A percentile compares a stretch with the other conserved stretches of the same genome.
These are phyloP conservation scores for Blastocystis sp. DNA, from an alignment of 352 stramenopile species.

Conservation along the genomic window DNA sequence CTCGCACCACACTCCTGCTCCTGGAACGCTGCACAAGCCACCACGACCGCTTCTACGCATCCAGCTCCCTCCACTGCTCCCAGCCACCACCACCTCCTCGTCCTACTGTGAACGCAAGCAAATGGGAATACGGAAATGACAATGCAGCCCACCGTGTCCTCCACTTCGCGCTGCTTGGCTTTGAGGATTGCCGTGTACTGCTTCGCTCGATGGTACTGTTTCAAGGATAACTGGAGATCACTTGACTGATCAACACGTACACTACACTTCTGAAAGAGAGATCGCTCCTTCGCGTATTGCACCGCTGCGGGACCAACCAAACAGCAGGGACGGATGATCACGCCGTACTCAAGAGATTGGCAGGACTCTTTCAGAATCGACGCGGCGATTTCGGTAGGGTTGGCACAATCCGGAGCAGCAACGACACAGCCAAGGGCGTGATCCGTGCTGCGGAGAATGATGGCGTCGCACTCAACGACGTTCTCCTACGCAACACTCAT, in stretches of 20 bases:
- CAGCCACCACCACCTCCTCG: constrained; percentile 12
- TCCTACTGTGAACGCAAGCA: not conserved
- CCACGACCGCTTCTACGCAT: constrained; percentile 1
- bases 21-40: constrained; percentile 56
- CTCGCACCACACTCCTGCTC: constrained; percentile 56
- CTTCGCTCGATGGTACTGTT: not conserved
- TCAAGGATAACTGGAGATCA: not conserved
- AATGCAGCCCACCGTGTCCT: constrained; percentile 54
- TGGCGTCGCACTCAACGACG: constrained; percentile 21
- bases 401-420: not conserved
- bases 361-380: constrained; percentile 12
- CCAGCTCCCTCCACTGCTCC: constrained; percentile 63
- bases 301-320: not conserved
- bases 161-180: constrained; percentile 6
- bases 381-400: constrained; percentile 25
- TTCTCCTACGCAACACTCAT: not conserved
- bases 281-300: constrained; percentile 6
- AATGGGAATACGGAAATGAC: not conserved
- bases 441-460: constrained; percentile 17
- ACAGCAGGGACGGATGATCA: constrained; percentile 37
- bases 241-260: not conserved
- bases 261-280: not conserved
- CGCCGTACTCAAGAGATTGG: not conserved
- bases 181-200: not conserved
- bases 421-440: constrained; percentile 6